Evolutionary conservation across 768 basidiomycete species (phyloP).

Genomic region (Russula virescens): DNA sequence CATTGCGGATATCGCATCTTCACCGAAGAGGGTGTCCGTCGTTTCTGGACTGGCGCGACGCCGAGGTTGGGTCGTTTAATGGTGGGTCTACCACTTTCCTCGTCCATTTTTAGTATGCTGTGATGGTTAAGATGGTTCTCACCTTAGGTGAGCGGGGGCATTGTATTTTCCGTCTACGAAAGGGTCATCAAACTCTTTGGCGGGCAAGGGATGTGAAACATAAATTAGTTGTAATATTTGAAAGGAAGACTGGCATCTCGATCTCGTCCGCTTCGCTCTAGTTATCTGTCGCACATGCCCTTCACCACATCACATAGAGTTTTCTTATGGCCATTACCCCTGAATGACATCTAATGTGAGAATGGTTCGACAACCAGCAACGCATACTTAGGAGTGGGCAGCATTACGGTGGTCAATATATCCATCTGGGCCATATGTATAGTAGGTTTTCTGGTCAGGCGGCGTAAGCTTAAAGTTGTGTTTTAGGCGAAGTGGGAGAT

Average conservation of each 20-base stretch:
- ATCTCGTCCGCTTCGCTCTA: constrained; percentile 47
- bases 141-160: constrained; percentile 81
- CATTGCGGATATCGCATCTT: constrained; percentile 89
- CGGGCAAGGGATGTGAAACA: no score
- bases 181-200: no score
- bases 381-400: no score
- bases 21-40: constrained; percentile 85
- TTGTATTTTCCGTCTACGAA: no score
- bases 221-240: constrained; percentile 92
- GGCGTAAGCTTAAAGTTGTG: not conserved
- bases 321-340: no score
- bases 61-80: constrained; percentile 82
- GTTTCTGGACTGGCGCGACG: constrained; percentile 97
- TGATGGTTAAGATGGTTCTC: not conserved
- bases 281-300: constrained; percentile 13
- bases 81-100: constrained; percentile 44
- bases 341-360: not conserved
- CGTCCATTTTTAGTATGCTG: no score
- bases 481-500: constrained; percentile 19
- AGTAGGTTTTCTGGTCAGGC: not conserved
- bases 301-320: no score
- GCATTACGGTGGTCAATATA: not conserved
- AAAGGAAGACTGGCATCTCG: constrained; percentile 44
- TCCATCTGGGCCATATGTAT: no score
- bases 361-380: no score